Evolutionary conservation across 1,139 yeast genomes (phyloP).

Genomic region (Geotrichum phurueaensis): DNA sequence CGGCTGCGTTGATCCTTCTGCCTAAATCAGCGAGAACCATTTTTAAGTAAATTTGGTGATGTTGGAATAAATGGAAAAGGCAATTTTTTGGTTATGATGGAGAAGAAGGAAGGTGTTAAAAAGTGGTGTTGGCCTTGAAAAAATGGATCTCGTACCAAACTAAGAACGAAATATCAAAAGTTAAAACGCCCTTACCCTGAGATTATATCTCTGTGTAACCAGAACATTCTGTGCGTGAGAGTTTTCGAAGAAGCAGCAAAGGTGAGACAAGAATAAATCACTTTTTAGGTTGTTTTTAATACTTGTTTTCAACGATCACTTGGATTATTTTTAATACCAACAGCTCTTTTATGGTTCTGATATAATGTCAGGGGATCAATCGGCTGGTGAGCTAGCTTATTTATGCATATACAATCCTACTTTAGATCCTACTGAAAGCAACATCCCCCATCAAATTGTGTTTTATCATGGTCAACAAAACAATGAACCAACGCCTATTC

Average conservation of each 20-base stretch:
- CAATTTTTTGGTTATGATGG: neutral
- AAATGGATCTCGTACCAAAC: neutral
- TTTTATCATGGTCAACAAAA: conserved; percentile 25
- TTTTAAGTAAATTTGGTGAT: neutral
- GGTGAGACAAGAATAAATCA: neutral
- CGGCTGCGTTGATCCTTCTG: conserved; percentile 70
- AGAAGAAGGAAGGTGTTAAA: neutral
- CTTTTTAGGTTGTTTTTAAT: neutral
- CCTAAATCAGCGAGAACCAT: conserved; percentile 98
- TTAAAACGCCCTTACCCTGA: neutral
- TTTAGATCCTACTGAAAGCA: conserved; percentile 25
- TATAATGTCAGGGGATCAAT: conserved; percentile 12
- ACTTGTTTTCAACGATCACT: neutral
- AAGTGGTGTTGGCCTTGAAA: neutral
- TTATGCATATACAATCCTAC: conserved; percentile 33
- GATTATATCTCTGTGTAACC: neutral
- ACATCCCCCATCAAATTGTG: conserved; percentile 29
- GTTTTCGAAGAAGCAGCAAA: neutral
- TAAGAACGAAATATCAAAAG: neutral
- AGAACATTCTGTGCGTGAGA: neutral
- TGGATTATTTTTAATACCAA: neutral
- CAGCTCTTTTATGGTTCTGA: neutral
- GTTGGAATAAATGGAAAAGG: neutral
- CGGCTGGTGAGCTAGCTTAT: conserved; percentile 22
- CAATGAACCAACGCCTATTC: conserved; percentile 19